Percentiles rank a stretch among this genome's conserved stretches.
phyloP scores from a whole-genome alignment of 2,329 filamentous ascomycete genomes.

The Penicillium sp. region DNA sequence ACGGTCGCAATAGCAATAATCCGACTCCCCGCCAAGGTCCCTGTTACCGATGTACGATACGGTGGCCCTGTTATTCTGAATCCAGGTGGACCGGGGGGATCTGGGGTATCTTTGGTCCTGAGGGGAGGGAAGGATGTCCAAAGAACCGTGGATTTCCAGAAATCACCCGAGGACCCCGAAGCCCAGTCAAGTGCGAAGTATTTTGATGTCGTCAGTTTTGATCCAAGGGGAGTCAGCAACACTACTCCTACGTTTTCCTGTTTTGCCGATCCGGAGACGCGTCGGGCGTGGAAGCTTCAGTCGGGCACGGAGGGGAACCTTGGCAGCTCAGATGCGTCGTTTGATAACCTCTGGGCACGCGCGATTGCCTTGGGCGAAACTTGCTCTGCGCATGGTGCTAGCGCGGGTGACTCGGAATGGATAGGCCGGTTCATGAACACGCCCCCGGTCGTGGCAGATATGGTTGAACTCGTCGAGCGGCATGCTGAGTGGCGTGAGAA shows the following conservation, averaged over 20 bases:
- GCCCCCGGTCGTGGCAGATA: not conserved
- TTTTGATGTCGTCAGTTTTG: not conserved
- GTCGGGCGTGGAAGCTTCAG: not conserved
- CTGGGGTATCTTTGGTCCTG: not conserved
- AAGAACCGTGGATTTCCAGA: not conserved
- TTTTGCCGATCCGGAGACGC: not conserved
- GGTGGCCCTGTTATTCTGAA: not conserved
- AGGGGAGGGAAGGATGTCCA: not conserved
- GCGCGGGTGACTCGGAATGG: not conserved
- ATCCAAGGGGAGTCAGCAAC: not conserved
- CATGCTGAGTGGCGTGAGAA: not conserved
- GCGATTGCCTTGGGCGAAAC: not conserved
- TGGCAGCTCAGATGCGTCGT: not conserved
- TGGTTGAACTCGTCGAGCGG: not conserved
- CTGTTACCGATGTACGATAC: not conserved
- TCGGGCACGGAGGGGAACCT: not conserved
- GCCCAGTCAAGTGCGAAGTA: not conserved
- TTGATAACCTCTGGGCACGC: not conserved
- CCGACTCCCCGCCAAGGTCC: not conserved
- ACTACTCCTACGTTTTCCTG: not conserved
- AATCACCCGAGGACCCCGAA: not conserved
- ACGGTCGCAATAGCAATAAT: not conserved
- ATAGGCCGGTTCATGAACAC: constrained; percentile 1
- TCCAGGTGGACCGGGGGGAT: not conserved
- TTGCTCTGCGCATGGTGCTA: not conserved